Evolutionary conservation across 2,329 filamentous ascomycete genomes (phyloP).

Genomic region (Aureobasidium sp.): DNA sequence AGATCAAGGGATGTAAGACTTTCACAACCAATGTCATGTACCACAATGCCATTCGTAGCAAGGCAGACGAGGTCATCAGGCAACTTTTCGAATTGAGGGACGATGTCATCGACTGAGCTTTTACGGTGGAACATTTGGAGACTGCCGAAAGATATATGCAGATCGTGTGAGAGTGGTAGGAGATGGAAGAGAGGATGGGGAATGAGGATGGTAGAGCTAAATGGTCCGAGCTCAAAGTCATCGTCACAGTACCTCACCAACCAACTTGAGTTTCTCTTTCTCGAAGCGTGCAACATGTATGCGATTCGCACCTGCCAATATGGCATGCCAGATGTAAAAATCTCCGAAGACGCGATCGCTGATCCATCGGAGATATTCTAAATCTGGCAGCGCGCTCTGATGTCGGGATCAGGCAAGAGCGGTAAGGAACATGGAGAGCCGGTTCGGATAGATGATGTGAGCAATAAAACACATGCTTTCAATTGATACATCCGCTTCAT

Average conservation of each 20-base stretch:
- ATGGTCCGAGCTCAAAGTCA: neutral
- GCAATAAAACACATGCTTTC: neutral
- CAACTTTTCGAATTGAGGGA: slow-evolving; percentile 73
- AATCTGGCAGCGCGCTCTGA: neutral
- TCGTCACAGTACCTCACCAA: neutral
- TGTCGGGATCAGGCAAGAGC: neutral
- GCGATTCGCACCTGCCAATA: neutral
- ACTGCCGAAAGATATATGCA: neutral
- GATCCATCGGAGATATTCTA: neutral
- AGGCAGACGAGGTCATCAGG: slow-evolving; percentile 67
- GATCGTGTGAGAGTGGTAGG: neutral
- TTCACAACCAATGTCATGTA: slow-evolving; percentile 84
- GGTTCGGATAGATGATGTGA: slow-evolving; percentile 12
- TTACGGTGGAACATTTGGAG: neutral
- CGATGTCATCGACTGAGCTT: slow-evolving; percentile 49
- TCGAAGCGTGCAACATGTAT: neutral
- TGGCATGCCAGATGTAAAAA: neutral
- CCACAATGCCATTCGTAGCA: slow-evolving; percentile 71
- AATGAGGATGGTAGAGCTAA: neutral
- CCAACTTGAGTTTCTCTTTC: neutral
- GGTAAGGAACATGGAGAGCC: slow-evolving; percentile 13
- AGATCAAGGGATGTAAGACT: slow-evolving; percentile 70
- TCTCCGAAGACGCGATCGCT: neutral
- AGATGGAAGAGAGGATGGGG: neutral
- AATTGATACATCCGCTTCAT: neutral